Evolutionary conservation across 441 rosid genomes (phyloP).

Genomic region (Theobroma grandiflorum): DNA sequence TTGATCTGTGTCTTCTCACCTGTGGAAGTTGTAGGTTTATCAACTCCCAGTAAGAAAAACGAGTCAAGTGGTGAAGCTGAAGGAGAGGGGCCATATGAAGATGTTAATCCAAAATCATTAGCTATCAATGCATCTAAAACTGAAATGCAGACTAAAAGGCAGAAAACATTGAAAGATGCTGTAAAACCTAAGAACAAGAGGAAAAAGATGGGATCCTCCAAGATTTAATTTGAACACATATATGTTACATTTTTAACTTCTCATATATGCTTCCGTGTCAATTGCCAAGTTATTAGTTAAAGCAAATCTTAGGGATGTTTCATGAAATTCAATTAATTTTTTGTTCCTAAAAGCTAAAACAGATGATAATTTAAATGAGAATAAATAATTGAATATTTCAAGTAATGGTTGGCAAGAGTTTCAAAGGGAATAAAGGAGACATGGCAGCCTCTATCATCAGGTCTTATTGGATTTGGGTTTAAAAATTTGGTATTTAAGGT

Average conservation of each 20-base stretch:
- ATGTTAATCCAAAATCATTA: neutral
- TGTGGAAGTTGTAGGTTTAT: constrained; percentile 19
- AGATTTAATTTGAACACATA: neutral
- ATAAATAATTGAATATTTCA: too few relatives aligned
- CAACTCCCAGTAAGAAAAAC: neutral
- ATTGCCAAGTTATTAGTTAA: neutral
- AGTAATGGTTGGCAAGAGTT: neutral
- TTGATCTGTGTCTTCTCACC: neutral
- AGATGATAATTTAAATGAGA: neutral
- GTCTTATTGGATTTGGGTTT: too few relatives aligned
- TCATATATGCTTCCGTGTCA: neutral
- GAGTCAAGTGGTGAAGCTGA: neutral
- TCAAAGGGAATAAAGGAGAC: too few relatives aligned
- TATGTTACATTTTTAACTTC: neutral
- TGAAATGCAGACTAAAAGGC: neutral
- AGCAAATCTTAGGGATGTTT: neutral
- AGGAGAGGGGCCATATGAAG: neutral
- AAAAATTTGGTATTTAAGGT: too few relatives aligned
- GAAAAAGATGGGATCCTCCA: constrained; percentile 54
- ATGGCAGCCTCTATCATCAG: too few relatives aligned
- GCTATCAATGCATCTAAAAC: neutral
- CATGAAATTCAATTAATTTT: neutral
- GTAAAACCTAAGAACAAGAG: constrained; percentile 78
- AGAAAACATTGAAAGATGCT: constrained; percentile 75
- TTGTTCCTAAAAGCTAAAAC: neutral